phyloP scores from a whole-genome alignment of 2,329 filamentous ascomycete species.

The Epichloe baconii region DNA sequence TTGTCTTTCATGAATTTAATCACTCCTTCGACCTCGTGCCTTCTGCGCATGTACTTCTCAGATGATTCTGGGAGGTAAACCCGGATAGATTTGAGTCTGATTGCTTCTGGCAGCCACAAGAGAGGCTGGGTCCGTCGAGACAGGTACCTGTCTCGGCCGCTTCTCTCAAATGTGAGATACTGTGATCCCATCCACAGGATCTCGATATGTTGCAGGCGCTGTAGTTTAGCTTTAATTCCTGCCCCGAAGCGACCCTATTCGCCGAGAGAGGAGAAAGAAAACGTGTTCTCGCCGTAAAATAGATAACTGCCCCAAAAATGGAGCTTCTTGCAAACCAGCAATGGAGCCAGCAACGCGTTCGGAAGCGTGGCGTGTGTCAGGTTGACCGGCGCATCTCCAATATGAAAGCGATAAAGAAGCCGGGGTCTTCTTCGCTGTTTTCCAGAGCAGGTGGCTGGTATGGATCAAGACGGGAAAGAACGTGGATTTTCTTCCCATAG shows the following conservation, averaged over 20 bases:
- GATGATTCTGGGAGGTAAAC: conserved; percentile 28
- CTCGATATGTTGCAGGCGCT: conserved; percentile 32
- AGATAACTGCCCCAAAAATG: conserved; percentile 26
- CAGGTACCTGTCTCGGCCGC: conserved; percentile 12
- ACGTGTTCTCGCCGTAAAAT: conserved; percentile 37
- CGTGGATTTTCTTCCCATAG: conserved; percentile 23
- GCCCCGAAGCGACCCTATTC: conserved; percentile 34
- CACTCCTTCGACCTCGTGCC: conserved; percentile 19
- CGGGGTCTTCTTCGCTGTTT: conserved; percentile 1
- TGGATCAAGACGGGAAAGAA: conserved; percentile 31
- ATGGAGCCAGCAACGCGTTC: conserved; percentile 20
- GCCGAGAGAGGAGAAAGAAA: conserved; percentile 39
- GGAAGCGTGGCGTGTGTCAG: conserved; percentile 23
- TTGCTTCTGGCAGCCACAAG: conserved; percentile 21
- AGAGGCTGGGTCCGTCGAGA: conserved; percentile 27
- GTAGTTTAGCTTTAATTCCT: conserved; percentile 27
- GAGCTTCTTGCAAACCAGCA: conserved; percentile 29
- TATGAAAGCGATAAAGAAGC: conserved; percentile 27
- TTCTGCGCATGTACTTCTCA: conserved; percentile 18
- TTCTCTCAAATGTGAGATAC: conserved; percentile 11
- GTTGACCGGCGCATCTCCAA: conserved; percentile 17
- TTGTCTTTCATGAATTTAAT: conserved; percentile 13
- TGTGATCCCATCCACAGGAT: conserved; percentile 29
- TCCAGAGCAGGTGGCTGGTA: conserved; percentile 10
- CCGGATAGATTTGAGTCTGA: conserved; percentile 26